Evolutionary conservation across 2,329 filamentous ascomycete species (phyloP), one percentile per base, ranked within the genome.

Genomic region (Achaetomium macrosporum): DNA sequence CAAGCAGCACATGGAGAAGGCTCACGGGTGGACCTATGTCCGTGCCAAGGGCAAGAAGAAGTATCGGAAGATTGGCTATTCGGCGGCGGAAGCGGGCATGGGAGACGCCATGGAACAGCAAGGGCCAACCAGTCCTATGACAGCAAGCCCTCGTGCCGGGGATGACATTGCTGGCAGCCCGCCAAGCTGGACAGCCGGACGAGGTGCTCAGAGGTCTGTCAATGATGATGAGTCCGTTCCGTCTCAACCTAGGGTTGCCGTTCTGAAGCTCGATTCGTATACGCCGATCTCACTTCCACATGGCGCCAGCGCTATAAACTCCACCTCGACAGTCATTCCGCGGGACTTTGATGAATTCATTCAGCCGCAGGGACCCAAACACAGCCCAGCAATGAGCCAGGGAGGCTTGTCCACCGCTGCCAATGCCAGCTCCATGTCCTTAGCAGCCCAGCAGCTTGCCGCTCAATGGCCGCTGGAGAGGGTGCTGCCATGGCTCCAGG

Each of bases 1-100:
- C 77, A 90, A 90, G 70, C 87, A 90, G 66, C 87, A 91, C 69
- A 90, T 90, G 87, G 87, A 90, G 71, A 90, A 90, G 68, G 81
- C 84, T 1, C 87, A 91, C 64, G 79, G 79, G 53, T 90, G 84
- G 80, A 71, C 75, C 20, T 90, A 91, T 60, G 75, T 86, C 56
- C 83, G 87, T 50, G 86, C 84, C 31, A 89, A 89, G 73, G n/a
- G n/a, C n/a, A n/a, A n/a, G n/a, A n/a, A n/a, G n/a, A n/a, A n/a
- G n/a, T n/a, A n/a, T n/a, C n/a, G n/a, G n/a, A 91, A 87, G 69
- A 96, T 93, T 65, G 87, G 88, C 67, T 25, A 25, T 25, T 4
- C 7, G 25, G 25, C 4, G 25, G 25, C 25, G 25, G 4, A 25
- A 25, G 25, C 25, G 25, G 25, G 4, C 4, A 25, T 25, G 4